Base-by-base conservation (phyloP, 2,329 filamentous ascomycete genomes). In the Colletotrichum brevisporum region DNA sequence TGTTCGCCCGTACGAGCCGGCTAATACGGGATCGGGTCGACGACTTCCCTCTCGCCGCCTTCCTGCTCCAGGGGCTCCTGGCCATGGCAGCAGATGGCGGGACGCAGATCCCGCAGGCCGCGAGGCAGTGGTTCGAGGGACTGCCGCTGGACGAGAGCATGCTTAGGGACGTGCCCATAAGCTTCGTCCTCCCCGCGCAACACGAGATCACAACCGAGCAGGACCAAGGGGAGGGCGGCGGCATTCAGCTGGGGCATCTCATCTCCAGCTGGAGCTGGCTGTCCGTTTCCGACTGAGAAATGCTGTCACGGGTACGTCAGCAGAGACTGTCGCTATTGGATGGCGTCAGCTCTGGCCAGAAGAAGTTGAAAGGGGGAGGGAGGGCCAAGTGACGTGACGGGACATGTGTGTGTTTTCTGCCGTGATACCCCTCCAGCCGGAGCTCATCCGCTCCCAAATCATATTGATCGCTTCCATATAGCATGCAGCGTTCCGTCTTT, bases 161-260 rank as follows among this genome's bases (percentile, higher is more conserved):
- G 43, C 36, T 47, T 16, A 39, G 27, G 2, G 39, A 58, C 18
- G 51, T 56, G n/a, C 51, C 58, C 24, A 63, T 55, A 47, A 63
- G 58, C 26, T 67, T 57, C 21, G 36, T 62, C 9, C 6, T 48
- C 4, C 58, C 58, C 2, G 36, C 58, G 16, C 13, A 36, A 2
- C 3, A 45, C 6, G 58, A 52, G 18, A 15, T 24, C 15, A 18
- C n/a, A 24, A 54, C 48, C 41, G 27, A 10, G 12, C 16, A 16
- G 36, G 18, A 27, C 5, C 26, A 51, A 5, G 27, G 27, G 6
- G 18, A 10, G 1, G 36, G 24, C 6, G 26, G n/a, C 12, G 54
- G 48, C 15, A 39, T 52, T 41, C 47, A 58, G n/a, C 15, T 54
- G 26, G 39, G 54, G 8, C 24, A 27, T 13, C 18, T 48, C 18